These are phyloP conservation scores for Seiridium unicorne DNA, from an alignment of 2,329 filamentous ascomycete species.

Conservation along the genomic window DNA sequence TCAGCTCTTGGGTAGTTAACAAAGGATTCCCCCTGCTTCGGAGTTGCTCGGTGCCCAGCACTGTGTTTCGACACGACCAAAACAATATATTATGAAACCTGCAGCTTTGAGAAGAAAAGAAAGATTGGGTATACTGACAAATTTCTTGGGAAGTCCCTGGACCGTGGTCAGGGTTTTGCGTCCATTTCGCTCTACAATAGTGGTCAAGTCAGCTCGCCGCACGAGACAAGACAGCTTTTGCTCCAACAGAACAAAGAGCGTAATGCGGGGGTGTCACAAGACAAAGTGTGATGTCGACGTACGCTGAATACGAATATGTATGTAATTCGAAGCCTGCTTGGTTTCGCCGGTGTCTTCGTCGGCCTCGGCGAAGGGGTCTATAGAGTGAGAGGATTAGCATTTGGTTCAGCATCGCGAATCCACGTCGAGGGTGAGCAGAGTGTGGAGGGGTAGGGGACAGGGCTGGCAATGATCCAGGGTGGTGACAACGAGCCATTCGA, in stretches of 20 bases:
- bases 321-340: slow-evolving; percentile 95
- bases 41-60: no score
- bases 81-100: no score
- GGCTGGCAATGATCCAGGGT: neutral
- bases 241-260: no score
- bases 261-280: no score
- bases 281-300: slow-evolving; percentile 39
- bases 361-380: slow-evolving; percentile 99
- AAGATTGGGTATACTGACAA: slow-evolving; percentile 32
- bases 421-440: neutral
- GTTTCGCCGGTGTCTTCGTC: slow-evolving; percentile 98
- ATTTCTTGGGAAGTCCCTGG: slow-evolving; percentile 97
- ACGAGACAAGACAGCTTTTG: no score
- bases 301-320: slow-evolving; percentile 99
- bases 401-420: neutral
- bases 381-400: slow-evolving; percentile 8
- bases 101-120: no score
- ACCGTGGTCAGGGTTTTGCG: slow-evolving; percentile 99
- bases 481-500: neutral
- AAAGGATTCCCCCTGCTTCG: no score
- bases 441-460: slow-evolving; percentile 1
- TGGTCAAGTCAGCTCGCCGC: neutral
- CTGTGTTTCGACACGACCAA: no score
- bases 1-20: no score
- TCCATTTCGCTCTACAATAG: slow-evolving; percentile 90